Conservation (phyloP, 306 rosid species). For the Quercus wislizeni region DNA sequence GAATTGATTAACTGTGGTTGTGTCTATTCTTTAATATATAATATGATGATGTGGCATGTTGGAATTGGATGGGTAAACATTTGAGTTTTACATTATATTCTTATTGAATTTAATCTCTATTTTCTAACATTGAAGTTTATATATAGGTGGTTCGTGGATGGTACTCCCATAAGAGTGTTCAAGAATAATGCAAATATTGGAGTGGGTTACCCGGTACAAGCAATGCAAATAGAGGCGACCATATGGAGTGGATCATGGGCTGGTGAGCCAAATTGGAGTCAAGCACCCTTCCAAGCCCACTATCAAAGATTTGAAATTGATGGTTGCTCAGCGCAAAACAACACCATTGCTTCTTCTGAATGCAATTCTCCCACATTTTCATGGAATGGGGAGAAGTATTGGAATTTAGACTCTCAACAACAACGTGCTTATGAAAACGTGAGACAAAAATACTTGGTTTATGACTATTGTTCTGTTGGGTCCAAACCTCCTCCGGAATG, state of each 20-base stretch:
- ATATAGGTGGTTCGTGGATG: slow-evolving; percentile 26
- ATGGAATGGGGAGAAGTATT: slow-evolving; percentile 15
- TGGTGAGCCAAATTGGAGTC: slow-evolving; percentile 19
- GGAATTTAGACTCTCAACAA: not conserved
- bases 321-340: not conserved
- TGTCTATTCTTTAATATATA: too few species aligned
- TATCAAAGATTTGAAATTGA: slow-evolving; percentile 17
- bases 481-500: not conserved
- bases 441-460: not conserved
- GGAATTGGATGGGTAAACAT: fast-evolving
- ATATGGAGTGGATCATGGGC: slow-evolving; percentile 33
- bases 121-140: not conserved
- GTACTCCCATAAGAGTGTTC: slow-evolving; percentile 26
- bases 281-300: slow-evolving; percentile 20
- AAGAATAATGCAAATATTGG: slow-evolving; percentile 1
- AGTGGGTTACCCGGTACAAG: slow-evolving; percentile 14
- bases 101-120: too few species aligned
- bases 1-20: too few species aligned
- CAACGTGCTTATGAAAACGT: not conserved
- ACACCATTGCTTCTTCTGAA: not conserved
- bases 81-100: too few species aligned
- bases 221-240: slow-evolving; percentile 16
- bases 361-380: not conserved
- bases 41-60: too few species aligned
- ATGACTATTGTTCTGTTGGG: not conserved